Base-by-base conservation (phyloP, 106 monocot species). In the Dendrobium officinale region DNA sequence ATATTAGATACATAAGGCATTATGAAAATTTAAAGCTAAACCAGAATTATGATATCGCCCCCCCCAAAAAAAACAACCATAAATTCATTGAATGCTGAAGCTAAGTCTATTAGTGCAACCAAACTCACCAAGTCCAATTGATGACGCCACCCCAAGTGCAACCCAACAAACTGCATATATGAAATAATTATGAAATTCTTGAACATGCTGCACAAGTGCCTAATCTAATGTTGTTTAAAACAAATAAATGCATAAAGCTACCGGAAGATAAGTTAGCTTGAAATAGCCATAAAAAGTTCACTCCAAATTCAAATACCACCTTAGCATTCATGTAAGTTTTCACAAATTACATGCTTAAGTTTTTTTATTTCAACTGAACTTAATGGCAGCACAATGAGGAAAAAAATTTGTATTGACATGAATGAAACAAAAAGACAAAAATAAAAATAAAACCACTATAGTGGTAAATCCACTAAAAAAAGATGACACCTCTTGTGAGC, bases 91-190 rank as follows among this genome's bases (percentile, higher is more conserved):
- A 29, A 76, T 48, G 20, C 45, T 49, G 29, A 49, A 76, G 26
- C 10, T 48, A 1, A 31, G 31, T 31, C 0, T 59, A 45, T 41
- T 2, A 43, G 6, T 85, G 24, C 29, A 56, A 77, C 15, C 40
- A 55, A 45, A 17, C 87, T 85, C 81, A 85, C 95, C 95, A 75
- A 95, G 80, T 67, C 95, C 95, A 85, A 95, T 95, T 31, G 95
- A 95, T 77, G 95, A 95, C 72, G 85, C 88, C 64, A 95, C 88
- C 33, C 95, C 95, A 77, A 95, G 87, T 55, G 85, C 80, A 67
- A 90, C 77, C 95, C 95, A 95, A 92, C 95, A 95, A 68, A 92
- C 79, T 22, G 76, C 85, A 90, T 83, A 95, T 80, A 81, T 82
- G 59, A 82, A 55, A 72, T 95, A 95, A 45, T 58, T 15, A 72